Base-by-base conservation (phyloP, 768 basidiomycete species). In the Suillus subalutaceus region DNA sequence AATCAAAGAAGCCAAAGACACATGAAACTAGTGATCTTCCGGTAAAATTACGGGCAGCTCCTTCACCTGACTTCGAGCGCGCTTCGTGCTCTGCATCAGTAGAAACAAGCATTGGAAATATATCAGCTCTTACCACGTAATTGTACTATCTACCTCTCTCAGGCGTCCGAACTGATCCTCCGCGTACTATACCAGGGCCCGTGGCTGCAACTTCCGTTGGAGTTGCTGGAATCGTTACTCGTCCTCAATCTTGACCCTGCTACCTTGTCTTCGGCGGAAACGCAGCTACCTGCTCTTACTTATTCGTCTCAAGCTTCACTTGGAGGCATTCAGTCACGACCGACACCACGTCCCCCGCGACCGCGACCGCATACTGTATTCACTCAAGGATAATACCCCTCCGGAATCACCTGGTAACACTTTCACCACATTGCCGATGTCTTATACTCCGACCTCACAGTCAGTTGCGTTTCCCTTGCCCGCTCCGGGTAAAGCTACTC, bases 31-130 rank as follows among this genome's bases (percentile, higher is more conserved):
- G 65, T 10, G 71, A 73, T 40, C 73, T 75, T 23, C 69, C 73
- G 37, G 69, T 72, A 20, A 81, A 77, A 66, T 64, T 75, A 41
- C 71, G 74, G 62, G 74, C 72, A 26, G 71, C 70, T 55, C 73
- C 69, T 35, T 79, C 82, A 40, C 77, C 78, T 37, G 84, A 85
- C 37, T 79, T 78, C 55, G 75, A 80, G 43, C 85, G 85, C 55
- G 87, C 87, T 18, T 84, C 89, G 87, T 91, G 43, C 84, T 96
- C 4, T 92, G 91, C 75, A 96, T 96, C 71, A 93, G 91, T 79
- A 86, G 94, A 70, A 95, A 96, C 81, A 96, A 96, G 77, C 94
- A 96, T 72, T 95, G 94, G 94, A 87, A 89, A 37, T 95, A 94
- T 72, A 95, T 96, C 79, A 93, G 91, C 78, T 93, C 93, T 30